phyloP scores from a whole-genome alignment of 768 basidiomycete genomes.

The Trametes coccinea region DNA sequence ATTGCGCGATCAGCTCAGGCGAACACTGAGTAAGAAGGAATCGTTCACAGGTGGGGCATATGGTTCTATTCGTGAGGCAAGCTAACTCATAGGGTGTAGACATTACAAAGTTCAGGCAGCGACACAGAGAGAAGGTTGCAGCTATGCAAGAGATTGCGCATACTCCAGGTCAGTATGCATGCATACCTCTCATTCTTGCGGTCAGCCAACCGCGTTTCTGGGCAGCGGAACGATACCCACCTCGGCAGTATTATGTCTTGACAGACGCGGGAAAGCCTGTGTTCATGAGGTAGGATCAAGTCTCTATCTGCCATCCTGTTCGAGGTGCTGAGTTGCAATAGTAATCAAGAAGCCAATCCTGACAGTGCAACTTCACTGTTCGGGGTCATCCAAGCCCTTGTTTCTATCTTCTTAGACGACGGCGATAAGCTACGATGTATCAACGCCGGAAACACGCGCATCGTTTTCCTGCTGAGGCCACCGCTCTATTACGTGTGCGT shows the following conservation, averaged over 20 bases:
- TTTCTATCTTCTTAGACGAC: constrained; percentile 94
- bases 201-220: too few relatives aligned
- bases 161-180: constrained; percentile 34
- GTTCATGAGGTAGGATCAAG: constrained; percentile 69
- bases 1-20: constrained; percentile 70
- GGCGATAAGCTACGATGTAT: constrained; percentile 85
- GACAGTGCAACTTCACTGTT: constrained; percentile 77
- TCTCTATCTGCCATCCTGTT: neutral
- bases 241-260: constrained; percentile 79
- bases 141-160: constrained; percentile 44
- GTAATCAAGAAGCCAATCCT: constrained; percentile 53
- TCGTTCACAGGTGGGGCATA: constrained; percentile 47
- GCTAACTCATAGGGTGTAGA: neutral
- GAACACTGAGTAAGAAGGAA: constrained; percentile 57
- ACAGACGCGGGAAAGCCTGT: constrained; percentile 99
- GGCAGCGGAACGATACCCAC: constrained; percentile 21
- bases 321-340: constrained; percentile 35
- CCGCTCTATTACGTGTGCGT: constrained; percentile 92
- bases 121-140: constrained; percentile 12
- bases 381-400: constrained; percentile 92
- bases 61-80: too few relatives aligned
- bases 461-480: constrained; percentile 82
- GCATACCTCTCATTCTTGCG: neutral
- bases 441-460: constrained; percentile 77
- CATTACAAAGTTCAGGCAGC: constrained; percentile 1